Base-by-base conservation (phyloP, 2,329 filamentous ascomycete genomes). In the Penicillium sp. region DNA sequence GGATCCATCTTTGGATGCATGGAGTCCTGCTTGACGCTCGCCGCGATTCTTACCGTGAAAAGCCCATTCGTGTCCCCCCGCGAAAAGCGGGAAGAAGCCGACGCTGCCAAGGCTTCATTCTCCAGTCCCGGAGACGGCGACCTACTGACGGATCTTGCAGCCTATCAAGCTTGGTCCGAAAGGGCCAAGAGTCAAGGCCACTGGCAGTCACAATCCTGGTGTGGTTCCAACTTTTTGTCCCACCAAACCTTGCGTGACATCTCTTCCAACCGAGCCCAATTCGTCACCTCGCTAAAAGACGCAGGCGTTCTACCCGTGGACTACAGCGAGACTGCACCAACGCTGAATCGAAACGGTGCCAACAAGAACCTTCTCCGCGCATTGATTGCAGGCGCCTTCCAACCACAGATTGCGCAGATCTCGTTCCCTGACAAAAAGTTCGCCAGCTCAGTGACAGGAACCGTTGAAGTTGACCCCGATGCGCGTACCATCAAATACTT, bases 371-470 rank as follows among this genome's bases (percentile, higher is more conserved):
- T 90, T 26, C 72, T 89, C 18, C 81, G 85, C 24, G 85, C 85
- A 1, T 72, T 90, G 25, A 79, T 88, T 26, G 85, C 85, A 4
- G 84, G 84, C 3, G 83, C 86, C 3, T 88, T 89, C 66, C 80
- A 82, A 28, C 93, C 93, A 0, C 91, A 97, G 69, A 83, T 96
- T 55, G 90, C 90, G 11, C 83, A 90, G 45, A 95, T 98, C 64
- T 85, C 90, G 55, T 88, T 96, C 58, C 93, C 93, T 0, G 89
- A 95, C 71, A 95, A 95, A 74, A 97, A 96, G 68, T 98, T 94
- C 68, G 87, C 88, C 9, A 83, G 84, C 33, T 89, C 88, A 2
- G 81, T 94, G 54, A 88, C 88, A 1, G 93, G 93, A 6, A 88
- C 93, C 0, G 88, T 97, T 1, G 91, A 93, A 66, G 77, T 96